Percentiles rank a stretch among this genome's conserved stretches.
phyloP scores from a whole-genome alignment of 2,329 filamentous ascomycete species.

The Sporothrix globosa region DNA sequence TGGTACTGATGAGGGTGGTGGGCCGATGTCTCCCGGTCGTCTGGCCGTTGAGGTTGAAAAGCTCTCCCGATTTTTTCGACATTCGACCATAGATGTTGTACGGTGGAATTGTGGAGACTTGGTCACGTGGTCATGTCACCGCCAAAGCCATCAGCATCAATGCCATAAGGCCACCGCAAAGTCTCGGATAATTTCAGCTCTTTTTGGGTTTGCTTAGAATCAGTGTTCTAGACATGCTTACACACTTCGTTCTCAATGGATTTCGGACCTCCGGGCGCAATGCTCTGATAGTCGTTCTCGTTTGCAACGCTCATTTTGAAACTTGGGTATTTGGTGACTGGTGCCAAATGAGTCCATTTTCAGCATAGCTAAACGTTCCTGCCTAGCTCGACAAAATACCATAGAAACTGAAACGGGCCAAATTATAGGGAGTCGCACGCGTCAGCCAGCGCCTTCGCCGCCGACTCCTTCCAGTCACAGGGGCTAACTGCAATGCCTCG shows the following conservation, averaged over 20 bases:
- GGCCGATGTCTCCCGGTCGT: conserved; percentile 9
- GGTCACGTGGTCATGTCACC: not conserved
- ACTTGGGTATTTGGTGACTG: not conserved
- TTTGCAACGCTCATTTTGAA: not conserved
- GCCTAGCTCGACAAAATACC: conserved; percentile 7
- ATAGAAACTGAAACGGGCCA: not conserved
- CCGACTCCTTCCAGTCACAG: not conserved
- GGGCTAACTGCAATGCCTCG: conserved; percentile 5
- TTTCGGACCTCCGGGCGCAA: not conserved
- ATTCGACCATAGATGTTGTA: not conserved
- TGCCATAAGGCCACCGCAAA: not conserved
- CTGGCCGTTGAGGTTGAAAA: not conserved
- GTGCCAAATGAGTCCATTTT: not conserved
- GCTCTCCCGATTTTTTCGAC: conserved; percentile 28
- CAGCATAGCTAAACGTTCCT: not conserved
- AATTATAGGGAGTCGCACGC: not conserved
- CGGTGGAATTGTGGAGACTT: not conserved
- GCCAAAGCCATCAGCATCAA: not conserved
- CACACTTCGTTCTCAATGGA: not conserved
- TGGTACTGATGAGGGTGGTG: not conserved
- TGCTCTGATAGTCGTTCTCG: not conserved
- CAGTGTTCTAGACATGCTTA: not conserved
- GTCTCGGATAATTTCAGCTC: not conserved
- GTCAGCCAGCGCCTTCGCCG: conserved; percentile 6
- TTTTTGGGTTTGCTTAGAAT: not conserved